Base-by-base conservation (phyloP, 2,329 filamentous ascomycete genomes). In the Aureobasidium sp. region DNA sequence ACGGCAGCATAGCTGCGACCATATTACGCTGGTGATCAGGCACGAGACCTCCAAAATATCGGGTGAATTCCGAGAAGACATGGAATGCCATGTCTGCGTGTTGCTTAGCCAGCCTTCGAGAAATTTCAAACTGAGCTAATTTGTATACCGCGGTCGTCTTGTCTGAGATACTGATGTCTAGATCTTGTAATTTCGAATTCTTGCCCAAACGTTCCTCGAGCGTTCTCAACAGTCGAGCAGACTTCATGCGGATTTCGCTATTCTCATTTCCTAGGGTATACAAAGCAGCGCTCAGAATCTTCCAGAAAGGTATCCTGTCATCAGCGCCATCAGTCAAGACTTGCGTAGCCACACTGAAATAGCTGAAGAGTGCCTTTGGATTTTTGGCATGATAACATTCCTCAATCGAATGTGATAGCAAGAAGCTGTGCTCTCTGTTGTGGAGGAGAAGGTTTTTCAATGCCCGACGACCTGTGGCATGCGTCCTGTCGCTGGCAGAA, bases 131-230 rank as follows among this genome's bases (percentile, higher is more conserved):
- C 65, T 98, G 93, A 0, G 94, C 93, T 39, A 94, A 77, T 71
- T 98, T 98, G 71, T 97, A 98, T 2, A 98, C 91, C 0, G 91
- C 90, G 60, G 95, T 95, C 0, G 94, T 98, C 71, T 96, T 97
- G 71, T 98, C 94, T 0, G 91, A 94, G 55, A 98, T 93, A 66
- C 90, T 96, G 62, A 98, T 97, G 63, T 98, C 93, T 55, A 96
- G 94, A 66, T 98, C 93, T 65, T 95, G 89, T 6, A 98, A 83
- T 64, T 94, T 94, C 1, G 91, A 95, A 59, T 83, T 93, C 59
- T 87, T 86, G 58, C 85, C 81, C 59, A 93, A 87, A 21, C 88
- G 81, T 59, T 90, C 83, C 68, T 97, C 93, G 1, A 97, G 74
- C 0, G 83, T 83, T 35, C 90, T 81, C 11, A 98, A 75, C 27